Percentiles rank a stretch among this genome's conserved stretches.
phyloP scores from a whole-genome alignment of 2,329 filamentous ascomycete genomes.

The Diaporthe eres region DNA sequence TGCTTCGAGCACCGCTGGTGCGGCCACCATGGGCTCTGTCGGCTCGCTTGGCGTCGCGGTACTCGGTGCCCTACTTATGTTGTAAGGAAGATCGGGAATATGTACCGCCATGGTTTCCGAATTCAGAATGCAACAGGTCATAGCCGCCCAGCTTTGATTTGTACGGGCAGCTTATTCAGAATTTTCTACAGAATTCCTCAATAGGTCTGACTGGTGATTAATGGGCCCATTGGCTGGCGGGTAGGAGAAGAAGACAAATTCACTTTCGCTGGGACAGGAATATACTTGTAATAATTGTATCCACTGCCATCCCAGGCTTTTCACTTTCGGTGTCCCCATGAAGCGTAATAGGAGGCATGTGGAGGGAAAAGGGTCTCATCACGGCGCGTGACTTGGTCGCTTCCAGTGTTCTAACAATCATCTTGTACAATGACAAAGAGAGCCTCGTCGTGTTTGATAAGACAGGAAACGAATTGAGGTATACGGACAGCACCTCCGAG shows the following conservation, averaged over 20 bases:
- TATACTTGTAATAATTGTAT: neutral
- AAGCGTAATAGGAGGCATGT: neutral
- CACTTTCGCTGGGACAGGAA: neutral
- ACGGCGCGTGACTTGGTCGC: too few relatives aligned
- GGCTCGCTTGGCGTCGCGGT: constrained; percentile 31
- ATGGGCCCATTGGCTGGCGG: neutral
- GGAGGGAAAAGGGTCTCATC: too few relatives aligned
- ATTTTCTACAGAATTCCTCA: too few relatives aligned
- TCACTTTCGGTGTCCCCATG: neutral
- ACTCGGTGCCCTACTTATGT: constrained; percentile 18
- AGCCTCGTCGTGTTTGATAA: too few relatives aligned
- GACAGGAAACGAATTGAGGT: too few relatives aligned
- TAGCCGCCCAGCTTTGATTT: neutral
- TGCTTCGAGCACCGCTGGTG: constrained; percentile 27
- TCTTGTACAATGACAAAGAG: too few relatives aligned
- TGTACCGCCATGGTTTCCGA: neutral
- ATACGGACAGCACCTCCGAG: too few relatives aligned
- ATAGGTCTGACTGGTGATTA: neutral
- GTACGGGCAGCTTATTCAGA: neutral
- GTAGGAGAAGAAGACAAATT: neutral
- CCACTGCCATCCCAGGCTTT: neutral
- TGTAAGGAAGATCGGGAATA: neutral
- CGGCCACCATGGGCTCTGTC: constrained; percentile 18
- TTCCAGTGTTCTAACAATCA: too few relatives aligned
- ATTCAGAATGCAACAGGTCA: neutral